phyloP scores from a whole-genome alignment of 352 stramenopile species.

The Globisporangium megalacanthum region DNA sequence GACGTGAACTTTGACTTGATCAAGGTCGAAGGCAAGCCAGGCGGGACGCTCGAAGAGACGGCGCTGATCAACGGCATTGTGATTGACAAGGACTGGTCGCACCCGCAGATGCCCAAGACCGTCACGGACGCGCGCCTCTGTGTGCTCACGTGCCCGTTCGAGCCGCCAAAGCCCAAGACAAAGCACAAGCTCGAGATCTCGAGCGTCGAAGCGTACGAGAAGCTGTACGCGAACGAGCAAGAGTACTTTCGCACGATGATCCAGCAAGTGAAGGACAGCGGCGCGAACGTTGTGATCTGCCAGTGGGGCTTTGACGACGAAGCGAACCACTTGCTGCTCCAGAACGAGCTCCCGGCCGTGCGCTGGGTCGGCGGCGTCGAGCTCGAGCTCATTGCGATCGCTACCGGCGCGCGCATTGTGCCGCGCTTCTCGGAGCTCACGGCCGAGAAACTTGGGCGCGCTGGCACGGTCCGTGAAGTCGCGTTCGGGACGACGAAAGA shows the following conservation, averaged over 20 bases:
- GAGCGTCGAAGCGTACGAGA: constrained; percentile 96
- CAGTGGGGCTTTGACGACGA: constrained; percentile 99
- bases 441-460: constrained; percentile 95
- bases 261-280: constrained; percentile 98
- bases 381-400: constrained; percentile 99
- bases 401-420: constrained; percentile 98
- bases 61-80: constrained; percentile 98
- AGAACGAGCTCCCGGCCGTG: constrained; percentile 96
- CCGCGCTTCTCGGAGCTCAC: constrained; percentile 97
- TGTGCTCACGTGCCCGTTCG: constrained; percentile 99
- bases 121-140: constrained; percentile 98
- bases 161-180: constrained; percentile 99
- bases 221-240: constrained; percentile 97
- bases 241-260: constrained; percentile 99
- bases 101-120: constrained; percentile 98
- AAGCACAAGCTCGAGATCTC: constrained; percentile 99
- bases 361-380: constrained; percentile 99
- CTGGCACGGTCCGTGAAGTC: constrained; percentile 94
- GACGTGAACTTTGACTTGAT: constrained; percentile 99
- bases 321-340: constrained; percentile 98
- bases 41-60: constrained; percentile 96
- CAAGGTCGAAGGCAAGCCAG: constrained; percentile 98
- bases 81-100: constrained; percentile 99
- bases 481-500: constrained; percentile 97
- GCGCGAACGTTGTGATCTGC: constrained; percentile 98